Percentiles rank a stretch among this genome's conserved stretches.
Evolutionary conservation across 2,329 filamentous ascomycete genomes (phyloP).

Genomic region (Fusarium pseudocircinatum): DNA sequence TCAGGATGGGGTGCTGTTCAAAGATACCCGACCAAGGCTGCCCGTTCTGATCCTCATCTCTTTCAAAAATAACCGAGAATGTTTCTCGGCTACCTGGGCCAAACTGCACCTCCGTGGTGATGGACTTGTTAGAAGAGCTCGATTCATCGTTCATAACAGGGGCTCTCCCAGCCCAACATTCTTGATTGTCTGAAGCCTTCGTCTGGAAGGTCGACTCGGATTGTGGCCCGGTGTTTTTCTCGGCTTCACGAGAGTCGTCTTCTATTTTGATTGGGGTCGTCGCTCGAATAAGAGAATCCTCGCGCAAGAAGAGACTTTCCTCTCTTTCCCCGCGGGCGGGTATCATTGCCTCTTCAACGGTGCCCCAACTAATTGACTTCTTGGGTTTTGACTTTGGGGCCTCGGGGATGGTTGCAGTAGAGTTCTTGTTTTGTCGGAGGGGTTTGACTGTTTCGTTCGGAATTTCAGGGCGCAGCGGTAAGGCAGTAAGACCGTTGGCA

Average conservation of each 20-base stretch:
- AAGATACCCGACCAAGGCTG: slow-evolving; percentile 44
- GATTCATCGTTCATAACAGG: not conserved
- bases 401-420: not conserved
- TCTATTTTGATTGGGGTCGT: not conserved
- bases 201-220: not conserved
- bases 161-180: not conserved
- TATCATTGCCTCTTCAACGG: slow-evolving; percentile 18
- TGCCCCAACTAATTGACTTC: slow-evolving; percentile 42
- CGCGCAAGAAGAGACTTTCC: slow-evolving; percentile 38
- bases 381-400: slow-evolving; percentile 34
- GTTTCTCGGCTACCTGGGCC: slow-evolving; percentile 9
- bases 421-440: not conserved
- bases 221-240: not conserved
- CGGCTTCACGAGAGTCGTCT: not conserved
- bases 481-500: not conserved
- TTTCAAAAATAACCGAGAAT: slow-evolving; percentile 28
- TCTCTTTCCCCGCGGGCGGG: slow-evolving; percentile 43
- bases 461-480: not conserved
- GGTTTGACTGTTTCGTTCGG: slow-evolving; percentile 10
- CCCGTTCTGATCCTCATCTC: not conserved
- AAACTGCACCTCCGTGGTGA: slow-evolving; percentile 32
- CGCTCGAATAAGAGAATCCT: not conserved
- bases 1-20: slow-evolving; percentile 34
- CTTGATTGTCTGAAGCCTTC: not conserved
- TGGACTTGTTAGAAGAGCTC: not conserved